Conservation (phyloP, 176 grass and related monocot genomes). For the Triticum monococcum region DNA sequence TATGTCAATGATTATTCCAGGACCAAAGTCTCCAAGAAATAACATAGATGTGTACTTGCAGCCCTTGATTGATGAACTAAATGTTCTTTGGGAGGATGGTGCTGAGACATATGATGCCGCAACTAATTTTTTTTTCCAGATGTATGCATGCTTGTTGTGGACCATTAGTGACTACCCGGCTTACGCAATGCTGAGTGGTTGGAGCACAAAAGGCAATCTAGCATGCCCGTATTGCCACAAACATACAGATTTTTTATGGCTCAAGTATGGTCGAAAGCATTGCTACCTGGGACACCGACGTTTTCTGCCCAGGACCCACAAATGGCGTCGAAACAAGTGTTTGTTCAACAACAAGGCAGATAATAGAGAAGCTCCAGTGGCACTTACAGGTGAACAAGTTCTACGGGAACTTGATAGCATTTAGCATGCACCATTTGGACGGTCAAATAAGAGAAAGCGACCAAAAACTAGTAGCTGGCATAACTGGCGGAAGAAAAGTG, state of each 20-base stretch:
- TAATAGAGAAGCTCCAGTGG: neutral
- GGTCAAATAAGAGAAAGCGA: no score
- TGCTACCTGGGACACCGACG: neutral
- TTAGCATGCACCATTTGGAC: no score
- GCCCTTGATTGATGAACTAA: no score
- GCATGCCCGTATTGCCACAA: neutral
- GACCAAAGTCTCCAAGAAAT: no score
- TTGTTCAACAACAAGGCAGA: neutral
- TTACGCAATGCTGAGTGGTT: neutral
- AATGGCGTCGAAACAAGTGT: neutral
- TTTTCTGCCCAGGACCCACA: neutral
- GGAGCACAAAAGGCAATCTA: constrained; percentile 5
- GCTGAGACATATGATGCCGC: no score
- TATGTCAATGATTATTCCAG: no score
- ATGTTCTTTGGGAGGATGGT: no score
- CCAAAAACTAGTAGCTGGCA: no score
- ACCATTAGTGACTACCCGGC: neutral
- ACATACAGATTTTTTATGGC: neutral
- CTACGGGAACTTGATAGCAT: neutral
- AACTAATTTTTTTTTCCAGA: no score
- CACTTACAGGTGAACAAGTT: neutral
- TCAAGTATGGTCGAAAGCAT: neutral
- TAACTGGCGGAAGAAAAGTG: no score
- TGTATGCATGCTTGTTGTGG: neutral
- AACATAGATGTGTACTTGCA: no score